phyloP scores from a whole-genome alignment of 768 basidiomycete species.

The Pleurotus cornucopiae region DNA sequence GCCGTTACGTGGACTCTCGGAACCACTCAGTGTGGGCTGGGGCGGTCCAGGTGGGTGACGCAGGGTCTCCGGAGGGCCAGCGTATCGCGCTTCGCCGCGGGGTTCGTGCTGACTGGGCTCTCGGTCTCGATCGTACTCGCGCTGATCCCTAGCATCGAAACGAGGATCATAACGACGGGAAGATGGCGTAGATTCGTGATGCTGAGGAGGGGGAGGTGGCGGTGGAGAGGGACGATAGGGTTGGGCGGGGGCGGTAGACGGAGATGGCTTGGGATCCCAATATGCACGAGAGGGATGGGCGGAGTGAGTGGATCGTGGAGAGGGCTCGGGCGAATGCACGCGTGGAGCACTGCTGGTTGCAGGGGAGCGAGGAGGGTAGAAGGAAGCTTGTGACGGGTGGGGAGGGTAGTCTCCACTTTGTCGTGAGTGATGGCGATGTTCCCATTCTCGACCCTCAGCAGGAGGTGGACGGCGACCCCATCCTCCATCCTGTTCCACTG shows the following conservation, averaged over 20 bases:
- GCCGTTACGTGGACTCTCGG: slow-evolving; percentile 53
- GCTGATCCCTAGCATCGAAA: slow-evolving; percentile 46
- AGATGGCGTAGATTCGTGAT: slow-evolving; percentile 34
- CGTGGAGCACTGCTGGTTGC: slow-evolving; percentile 26
- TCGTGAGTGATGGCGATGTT: slow-evolving; percentile 37
- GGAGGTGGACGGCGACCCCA: slow-evolving; percentile 44
- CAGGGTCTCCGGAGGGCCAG: slow-evolving; percentile 41
- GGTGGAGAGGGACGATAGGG: slow-evolving; percentile 26
- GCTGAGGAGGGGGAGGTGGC: slow-evolving; percentile 28
- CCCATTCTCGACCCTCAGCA: slow-evolving; percentile 18
- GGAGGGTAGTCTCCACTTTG: slow-evolving; percentile 38
- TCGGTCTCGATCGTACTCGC: slow-evolving; percentile 42
- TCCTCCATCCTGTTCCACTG: slow-evolving; percentile 44
- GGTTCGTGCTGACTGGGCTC: slow-evolving; percentile 13
- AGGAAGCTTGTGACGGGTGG: slow-evolving; percentile 22
- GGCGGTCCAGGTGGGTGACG: slow-evolving; percentile 28
- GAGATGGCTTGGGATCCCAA: slow-evolving; percentile 60
- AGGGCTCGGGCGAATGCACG: slow-evolving; percentile 50
- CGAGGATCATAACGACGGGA: slow-evolving; percentile 61
- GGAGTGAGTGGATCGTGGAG: slow-evolving; percentile 52
- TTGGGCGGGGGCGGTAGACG: slow-evolving; percentile 28
- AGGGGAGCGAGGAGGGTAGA: slow-evolving; percentile 29
- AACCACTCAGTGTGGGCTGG: slow-evolving; percentile 36
- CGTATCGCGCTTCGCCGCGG: slow-evolving; percentile 33
- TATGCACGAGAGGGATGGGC: slow-evolving; percentile 35